A percentile compares a stretch with the other conserved stretches of the same genome.
These are phyloP conservation scores for Acanthamoeba castellanii DNA, from an alignment of 208 protist genomes.

Conservation along the genomic window DNA sequence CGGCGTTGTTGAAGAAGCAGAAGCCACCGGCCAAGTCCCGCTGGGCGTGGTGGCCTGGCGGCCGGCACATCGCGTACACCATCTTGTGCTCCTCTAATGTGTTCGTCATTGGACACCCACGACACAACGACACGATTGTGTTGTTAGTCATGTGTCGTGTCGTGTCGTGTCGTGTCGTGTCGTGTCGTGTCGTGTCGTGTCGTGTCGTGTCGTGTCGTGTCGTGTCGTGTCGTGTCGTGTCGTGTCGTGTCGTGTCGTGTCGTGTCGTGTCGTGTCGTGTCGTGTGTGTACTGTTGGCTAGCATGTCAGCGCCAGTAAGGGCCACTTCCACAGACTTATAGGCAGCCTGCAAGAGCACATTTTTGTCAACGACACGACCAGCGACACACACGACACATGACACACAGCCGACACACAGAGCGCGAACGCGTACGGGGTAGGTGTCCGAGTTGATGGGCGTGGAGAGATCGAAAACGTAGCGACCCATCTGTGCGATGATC, in stretches of 20 bases:
- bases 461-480: conserved; percentile 49
- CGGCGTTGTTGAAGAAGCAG: conserved; percentile 83
- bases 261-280: not conserved
- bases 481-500: conserved; percentile 39
- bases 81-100: conserved; percentile 42
- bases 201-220: too few species aligned
- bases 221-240: too few species aligned
- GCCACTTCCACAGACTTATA: conserved; percentile 52
- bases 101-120: not conserved
- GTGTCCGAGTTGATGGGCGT: conserved; percentile 34
- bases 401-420: not conserved
- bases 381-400: not conserved
- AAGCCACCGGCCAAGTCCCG: conserved; percentile 71
- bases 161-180: not conserved
- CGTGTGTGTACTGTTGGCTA: conserved; percentile 2
- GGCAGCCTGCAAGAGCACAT: not conserved
- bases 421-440: not conserved
- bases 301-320: conserved; percentile 53
- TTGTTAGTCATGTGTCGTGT: not conserved
- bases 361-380: not conserved
- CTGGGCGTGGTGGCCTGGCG: conserved; percentile 81
- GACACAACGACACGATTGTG: not conserved
- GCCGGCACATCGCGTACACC: conserved; percentile 65
- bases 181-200: too few species aligned
- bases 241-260: not conserved